Base-by-base conservation (phyloP, 2,329 filamentous ascomycete genomes). In the Cordyceps pruinosa region DNA sequence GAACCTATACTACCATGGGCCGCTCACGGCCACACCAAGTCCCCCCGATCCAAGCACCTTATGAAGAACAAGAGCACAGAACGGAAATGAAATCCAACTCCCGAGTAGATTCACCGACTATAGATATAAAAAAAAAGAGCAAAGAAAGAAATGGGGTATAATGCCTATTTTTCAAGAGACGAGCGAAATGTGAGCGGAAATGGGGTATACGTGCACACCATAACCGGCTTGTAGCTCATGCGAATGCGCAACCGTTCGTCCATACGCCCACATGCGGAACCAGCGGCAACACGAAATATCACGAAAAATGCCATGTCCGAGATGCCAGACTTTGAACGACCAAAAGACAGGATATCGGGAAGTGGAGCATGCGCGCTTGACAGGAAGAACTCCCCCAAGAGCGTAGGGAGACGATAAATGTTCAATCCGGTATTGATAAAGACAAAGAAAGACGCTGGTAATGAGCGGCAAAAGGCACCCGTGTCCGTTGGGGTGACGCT, bases 91-190 rank as follows among this genome's bases (percentile, higher is more conserved):
- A 39, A 47, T 32, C 48, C 23, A 35, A 42, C 44, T 26, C 46
- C 37, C 21, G 44, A 46, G 26, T 21, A 42, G 4, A 41, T 47
- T 25, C 28, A 4, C 17, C 37, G 21, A 37, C 6, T 30, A 50
- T 21, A 47, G 34, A 55, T 45, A 47, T 37, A 32, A 51, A 15
- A 17, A 44, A 21, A 37, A 35, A 23, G 5, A 21, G 21, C 37
- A 46, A 50, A 28, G 35, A 44, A 47, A 58, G 21, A 46, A 51
- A 25, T 35, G 52, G 57, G 55, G 55, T 57, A 57, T 58, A 58
- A 51, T 58, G 57, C 57, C 52, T 58, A 45, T 49, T 58, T 58
- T 17, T 55, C 25, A 50, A 58, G 34, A 51, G 55, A 57, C 44
- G 51, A 57, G 37, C 32, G 37, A 50, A 46, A 21, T 13, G 51